phyloP scores from a whole-genome alignment of 352 stramenopile species.

The Pythium myriotylum region DNA sequence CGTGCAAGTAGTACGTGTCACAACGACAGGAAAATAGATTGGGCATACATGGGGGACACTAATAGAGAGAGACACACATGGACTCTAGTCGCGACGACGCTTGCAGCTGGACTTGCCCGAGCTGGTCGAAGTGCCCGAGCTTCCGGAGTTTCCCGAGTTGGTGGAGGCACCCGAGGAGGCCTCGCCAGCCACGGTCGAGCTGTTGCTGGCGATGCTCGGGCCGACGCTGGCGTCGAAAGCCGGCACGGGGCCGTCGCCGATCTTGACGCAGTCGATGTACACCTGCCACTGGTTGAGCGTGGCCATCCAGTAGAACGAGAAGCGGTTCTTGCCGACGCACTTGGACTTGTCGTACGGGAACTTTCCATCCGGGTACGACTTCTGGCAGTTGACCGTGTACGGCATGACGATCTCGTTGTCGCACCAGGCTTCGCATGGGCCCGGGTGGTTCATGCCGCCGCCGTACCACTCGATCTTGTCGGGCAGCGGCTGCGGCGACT shows the following conservation, averaged over 20 bases:
- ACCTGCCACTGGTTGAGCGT: conserved; percentile 71
- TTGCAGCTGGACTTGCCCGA: too few relatives aligned
- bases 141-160: too few relatives aligned
- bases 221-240: conserved; percentile 1
- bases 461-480: conserved; percentile 48
- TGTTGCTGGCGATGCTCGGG: conserved; percentile 5
- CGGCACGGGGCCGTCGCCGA: conserved; percentile 58
- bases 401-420: conserved; percentile 34
- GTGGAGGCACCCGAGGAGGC: background rate
- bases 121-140: too few relatives aligned
- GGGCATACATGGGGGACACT: background rate
- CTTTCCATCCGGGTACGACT: conserved; percentile 35
- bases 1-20: too few relatives aligned
- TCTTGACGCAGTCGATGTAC: conserved; percentile 86
- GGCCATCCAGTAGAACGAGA: conserved; percentile 39
- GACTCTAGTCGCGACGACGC: background rate
- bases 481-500: conserved; percentile 30
- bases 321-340: conserved; percentile 32
- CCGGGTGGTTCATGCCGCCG: conserved; percentile 37
- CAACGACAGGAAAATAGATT: too few relatives aligned
- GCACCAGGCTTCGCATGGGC: conserved; percentile 51
- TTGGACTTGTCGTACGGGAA: conserved; percentile 43
- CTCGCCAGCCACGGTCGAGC: background rate
- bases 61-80: background rate
- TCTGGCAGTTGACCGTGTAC: conserved; percentile 40